Base-by-base conservation (phyloP, 176 grass and related monocot genomes). In the Chloris gayana region DNA sequence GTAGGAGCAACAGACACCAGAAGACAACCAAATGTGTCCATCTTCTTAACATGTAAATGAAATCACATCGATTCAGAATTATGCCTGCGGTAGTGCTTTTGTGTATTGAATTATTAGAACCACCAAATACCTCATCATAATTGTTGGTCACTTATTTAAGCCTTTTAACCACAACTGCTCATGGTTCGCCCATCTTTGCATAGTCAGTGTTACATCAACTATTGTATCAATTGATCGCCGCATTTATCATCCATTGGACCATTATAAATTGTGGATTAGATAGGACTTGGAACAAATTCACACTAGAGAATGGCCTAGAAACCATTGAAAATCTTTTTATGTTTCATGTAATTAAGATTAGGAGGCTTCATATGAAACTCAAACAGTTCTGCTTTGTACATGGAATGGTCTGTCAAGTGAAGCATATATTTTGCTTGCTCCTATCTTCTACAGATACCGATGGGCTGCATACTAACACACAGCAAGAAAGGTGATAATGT, bases 1-100 rank as follows among this genome's bases (percentile, higher is more conserved):
- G 39, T 58, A 19, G 95, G 95, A 6, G 82, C 88, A 24, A 86
- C 47, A 82, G 80, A 87, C 74, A 87, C 46, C 56, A 98, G 84
- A 74, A 93, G 57, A 74, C 80, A 95, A 75, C 86, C 95, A 69
- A 91, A 79, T 46, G 80, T 91, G 53, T 88, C 81, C 95, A 98
- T 91, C 85, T 89, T 79, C 75, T 76, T 70, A 81, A 98, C 74
- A 92, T 95, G 88, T 74, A 14, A 69, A 79, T 7, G 10, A 82
- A 42, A 35, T 65, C 54, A 44, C 14, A 84, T 80, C 7, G 44
- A 42, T 0, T 79, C 24, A 70, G 45, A 80, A 80, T 53, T 72
- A 82, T 79, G 25, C 49, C 44, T 35, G 38, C 53, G 57, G 46
- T 73, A 27, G 22, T 33, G 67, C n/a, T 46, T 73, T 18, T 49